phyloP scores from a whole-genome alignment of 2,329 filamentous ascomycete genomes.

The Talaromyces atroroseus region DNA sequence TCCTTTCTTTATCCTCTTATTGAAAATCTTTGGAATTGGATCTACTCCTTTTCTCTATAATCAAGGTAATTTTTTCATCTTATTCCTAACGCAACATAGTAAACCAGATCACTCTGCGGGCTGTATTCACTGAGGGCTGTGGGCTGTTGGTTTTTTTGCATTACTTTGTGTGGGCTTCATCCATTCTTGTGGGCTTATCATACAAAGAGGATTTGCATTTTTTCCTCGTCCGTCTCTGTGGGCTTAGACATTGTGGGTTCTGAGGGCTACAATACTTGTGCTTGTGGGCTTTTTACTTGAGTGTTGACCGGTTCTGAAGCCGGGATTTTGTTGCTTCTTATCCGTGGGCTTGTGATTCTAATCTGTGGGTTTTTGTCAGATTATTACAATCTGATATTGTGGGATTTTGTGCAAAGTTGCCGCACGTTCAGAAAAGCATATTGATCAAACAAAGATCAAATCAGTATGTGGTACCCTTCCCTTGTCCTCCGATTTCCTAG shows the following conservation, averaged over 20 bases:
- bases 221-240: slow-evolving; percentile 39
- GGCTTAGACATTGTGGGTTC: slow-evolving; percentile 39
- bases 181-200: slow-evolving; percentile 36
- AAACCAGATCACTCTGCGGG: slow-evolving; percentile 15
- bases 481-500: not conserved
- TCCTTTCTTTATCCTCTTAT: not conserved
- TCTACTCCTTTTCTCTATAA: not conserved
- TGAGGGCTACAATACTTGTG: slow-evolving; percentile 36
- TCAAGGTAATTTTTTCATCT: slow-evolving; percentile 7
- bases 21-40: not conserved
- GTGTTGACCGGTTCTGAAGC: slow-evolving; percentile 16
- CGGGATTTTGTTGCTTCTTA: slow-evolving; percentile 29
- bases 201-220: slow-evolving; percentile 33
- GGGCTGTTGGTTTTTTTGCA: slow-evolving; percentile 36
- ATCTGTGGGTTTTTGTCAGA: slow-evolving; percentile 16
- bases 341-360: slow-evolving; percentile 21
- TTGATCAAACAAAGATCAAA: not conserved
- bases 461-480: not conserved
- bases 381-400: slow-evolving; percentile 14
- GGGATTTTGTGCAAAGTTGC: slow-evolving; percentile 20
- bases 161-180: slow-evolving; percentile 37
- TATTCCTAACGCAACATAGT: slow-evolving; percentile 3
- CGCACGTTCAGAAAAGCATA: not conserved
- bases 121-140: slow-evolving; percentile 35
- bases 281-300: slow-evolving; percentile 23